Evolutionary conservation across 208 protist species (phyloP), one percentile per base, ranked within the genome.

Genomic region (Vickermania ingenoplastis): DNA sequence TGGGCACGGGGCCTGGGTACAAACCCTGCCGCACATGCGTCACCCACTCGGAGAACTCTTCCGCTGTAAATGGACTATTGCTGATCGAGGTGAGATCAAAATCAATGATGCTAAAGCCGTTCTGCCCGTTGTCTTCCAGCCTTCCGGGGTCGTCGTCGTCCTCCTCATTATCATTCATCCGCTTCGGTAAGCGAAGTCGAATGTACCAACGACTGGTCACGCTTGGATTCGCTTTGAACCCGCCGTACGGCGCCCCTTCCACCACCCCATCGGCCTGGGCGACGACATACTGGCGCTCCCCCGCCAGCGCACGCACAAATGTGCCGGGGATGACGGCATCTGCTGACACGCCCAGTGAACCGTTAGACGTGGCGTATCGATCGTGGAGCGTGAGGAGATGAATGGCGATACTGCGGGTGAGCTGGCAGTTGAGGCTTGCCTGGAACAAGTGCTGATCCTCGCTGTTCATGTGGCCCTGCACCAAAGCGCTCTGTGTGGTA

Each of bases 31-130:
- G 74, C 59, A 78, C 77, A 55, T 76, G 45, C 31, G 59, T 36
- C 45, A 91, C 48, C 86, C 86, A 94, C 13, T 60, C 61, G 1
- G 58, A 24, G 58, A 94, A 94, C 67, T 94, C 86, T 14, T 27
- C 28, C 59, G 81, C 79, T 13, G 60, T 63, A 78, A 94, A 87
- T 17, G 54, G 51, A 65, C 81, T 85, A 65, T 94, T 94, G 68
- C 83, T 91, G 48, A 94, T 70, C 53, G 75, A 89, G 73, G 88
- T 91, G 50, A 94, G 71, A 61, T 91, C 79, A 59, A 81, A 94
- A 52, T 83, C 76, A 3, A 67, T 64, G 3, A 82, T 83, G 7
- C 7, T 7, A 7, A 17, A n/a, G 36, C 17, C 36, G 36, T 45
- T 17, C 36, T 45, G 11, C 36, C 17, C 36, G 59, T 94, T 94